Conservation (phyloP, 441 rosid genomes). For the Theobroma grandiflorum region DNA sequence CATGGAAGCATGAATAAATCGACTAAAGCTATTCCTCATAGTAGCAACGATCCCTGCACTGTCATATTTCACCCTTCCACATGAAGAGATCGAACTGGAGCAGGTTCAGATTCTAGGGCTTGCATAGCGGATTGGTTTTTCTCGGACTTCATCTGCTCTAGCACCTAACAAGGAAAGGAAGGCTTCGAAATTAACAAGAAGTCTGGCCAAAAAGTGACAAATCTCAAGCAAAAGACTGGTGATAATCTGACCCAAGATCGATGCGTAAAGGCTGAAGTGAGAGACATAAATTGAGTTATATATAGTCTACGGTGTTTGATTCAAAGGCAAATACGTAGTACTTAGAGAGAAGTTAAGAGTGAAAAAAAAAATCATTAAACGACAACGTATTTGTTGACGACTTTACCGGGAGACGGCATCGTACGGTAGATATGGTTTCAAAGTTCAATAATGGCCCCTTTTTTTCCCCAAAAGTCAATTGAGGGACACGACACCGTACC, state of each 20-base stretch:
- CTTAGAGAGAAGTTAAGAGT: not conserved
- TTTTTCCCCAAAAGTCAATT: not conserved
- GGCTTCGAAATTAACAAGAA: not conserved
- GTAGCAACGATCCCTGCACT: not conserved
- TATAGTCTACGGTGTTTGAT: not conserved
- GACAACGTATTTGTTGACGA: not conserved
- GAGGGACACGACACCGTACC: not conserved
- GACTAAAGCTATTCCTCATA: not conserved
- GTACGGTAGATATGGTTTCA: not conserved
- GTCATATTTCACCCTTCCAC: not conserved
- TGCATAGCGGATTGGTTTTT: not conserved
- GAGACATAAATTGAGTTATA: not conserved
- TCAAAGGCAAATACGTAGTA: not conserved
- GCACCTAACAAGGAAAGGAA: not conserved
- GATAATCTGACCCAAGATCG: not conserved
- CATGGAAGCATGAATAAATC: slow-evolving; percentile 15
- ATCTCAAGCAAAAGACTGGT: not conserved
- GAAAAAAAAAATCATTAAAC: not conserved
- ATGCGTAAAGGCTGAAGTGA: not conserved
- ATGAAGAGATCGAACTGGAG: not conserved
- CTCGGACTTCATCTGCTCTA: not conserved
- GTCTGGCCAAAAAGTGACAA: too few relatives aligned
- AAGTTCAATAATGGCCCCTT: not conserved
- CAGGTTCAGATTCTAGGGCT: not conserved
- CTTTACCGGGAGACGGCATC: not conserved